These are phyloP conservation scores for Asterella californica DNA, from an alignment of 225 moss, liverwort and hornwort genomes.

Conservation along the genomic window DNA sequence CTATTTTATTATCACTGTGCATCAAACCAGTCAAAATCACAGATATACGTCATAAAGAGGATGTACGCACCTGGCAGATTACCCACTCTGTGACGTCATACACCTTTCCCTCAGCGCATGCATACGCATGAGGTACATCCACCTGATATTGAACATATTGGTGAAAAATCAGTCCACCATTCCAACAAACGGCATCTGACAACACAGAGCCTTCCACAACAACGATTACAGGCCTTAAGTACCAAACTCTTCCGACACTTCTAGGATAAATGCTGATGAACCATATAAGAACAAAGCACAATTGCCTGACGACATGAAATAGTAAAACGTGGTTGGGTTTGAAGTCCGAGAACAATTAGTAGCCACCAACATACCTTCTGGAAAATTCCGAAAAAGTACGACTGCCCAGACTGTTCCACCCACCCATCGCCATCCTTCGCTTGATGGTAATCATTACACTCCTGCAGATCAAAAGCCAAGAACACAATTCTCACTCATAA, in stretches of 20 bases:
- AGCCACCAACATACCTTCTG: constrained; percentile 55
- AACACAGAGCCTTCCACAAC: neutral
- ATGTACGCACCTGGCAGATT: constrained; percentile 71
- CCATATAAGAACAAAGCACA: neutral
- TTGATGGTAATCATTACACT: constrained; percentile 93
- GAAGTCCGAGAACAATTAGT: neutral
- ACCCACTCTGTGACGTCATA: constrained; percentile 98
- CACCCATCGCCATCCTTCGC: constrained; percentile 98
- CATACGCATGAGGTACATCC: constrained; percentile 81
- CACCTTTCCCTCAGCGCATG: constrained; percentile 90
- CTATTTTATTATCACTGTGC: neutral
- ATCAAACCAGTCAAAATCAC: neutral
- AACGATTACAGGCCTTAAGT: neutral
- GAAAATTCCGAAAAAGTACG: constrained; percentile 87
- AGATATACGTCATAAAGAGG: neutral
- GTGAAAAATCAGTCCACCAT: neutral
- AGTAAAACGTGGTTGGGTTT: neutral
- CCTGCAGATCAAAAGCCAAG: constrained; percentile 41
- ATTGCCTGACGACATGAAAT: neutral
- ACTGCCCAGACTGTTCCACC: constrained; percentile 88
- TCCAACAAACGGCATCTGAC: neutral
- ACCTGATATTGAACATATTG: constrained; percentile 42
- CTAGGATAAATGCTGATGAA: neutral
- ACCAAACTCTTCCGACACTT: neutral
- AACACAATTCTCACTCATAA: neutral